Evolutionary conservation across 2,329 filamentous ascomycete species (phyloP), one percentile per base, ranked within the genome.

Genomic region (Aspergillus phoenicis): DNA sequence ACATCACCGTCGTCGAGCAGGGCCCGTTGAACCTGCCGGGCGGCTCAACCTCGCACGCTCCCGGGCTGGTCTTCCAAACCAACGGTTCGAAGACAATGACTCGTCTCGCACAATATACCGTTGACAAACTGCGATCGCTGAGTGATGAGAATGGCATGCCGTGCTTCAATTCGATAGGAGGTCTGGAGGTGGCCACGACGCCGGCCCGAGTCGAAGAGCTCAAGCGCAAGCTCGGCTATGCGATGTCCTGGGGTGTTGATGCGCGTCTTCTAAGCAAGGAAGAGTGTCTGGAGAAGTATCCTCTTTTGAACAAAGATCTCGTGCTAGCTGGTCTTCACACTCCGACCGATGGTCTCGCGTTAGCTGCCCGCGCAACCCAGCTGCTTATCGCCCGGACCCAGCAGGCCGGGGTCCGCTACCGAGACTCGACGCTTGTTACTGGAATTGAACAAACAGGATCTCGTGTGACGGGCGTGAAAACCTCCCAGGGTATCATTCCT

Each of bases 1-100:
- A 88, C 71, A 86, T 89, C 71, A 88, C 86, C 17, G 86, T 89
- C 53, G 75, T 89, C 63, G 86, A 89, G 64, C 86, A 89, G 71
- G 86, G 86, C 0, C 86, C 86, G 2, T 71, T 89, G 64, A 75
- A 79, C 60, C 83, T 88, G 81, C 86, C 86, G 0, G 86, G 87
- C 26, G 86, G 86, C 48, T 89, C 87, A 28, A 88, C 87, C 6
- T 88, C 86, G 6, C 86, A 89, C 64, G 86, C 86, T 4, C 86
- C 86, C 0, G 86, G 86, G 0, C 79, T 89, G 3, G 86, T 89
- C 0, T 89, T 87, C 66, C 86, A 89, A 69, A 88, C 84, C 7
- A 88, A 84, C 4, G 62, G 69, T 0, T 73, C 70, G 0, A 75
- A 74, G 54, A 73, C 72, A 5, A 73, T 89, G 84, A 86, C 82